Evolutionary conservation across 352 stramenopile species (phyloP).

Genomic region (Phytopythium oedochilum): DNA sequence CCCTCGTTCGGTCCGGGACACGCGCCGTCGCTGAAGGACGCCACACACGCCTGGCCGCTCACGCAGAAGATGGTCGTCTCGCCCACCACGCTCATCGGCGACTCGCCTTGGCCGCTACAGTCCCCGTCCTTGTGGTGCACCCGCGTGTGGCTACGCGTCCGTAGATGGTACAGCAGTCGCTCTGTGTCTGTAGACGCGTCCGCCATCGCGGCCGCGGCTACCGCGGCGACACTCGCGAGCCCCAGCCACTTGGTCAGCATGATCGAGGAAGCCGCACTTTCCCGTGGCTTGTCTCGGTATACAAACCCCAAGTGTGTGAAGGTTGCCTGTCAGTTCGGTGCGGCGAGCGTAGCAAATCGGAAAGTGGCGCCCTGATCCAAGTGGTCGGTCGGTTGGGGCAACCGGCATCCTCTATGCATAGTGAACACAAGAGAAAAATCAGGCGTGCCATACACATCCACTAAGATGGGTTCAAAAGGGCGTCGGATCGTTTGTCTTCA

Average conservation of each 20-base stretch:
- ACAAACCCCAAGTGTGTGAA: background rate
- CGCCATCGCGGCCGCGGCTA: background rate
- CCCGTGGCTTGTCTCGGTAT: background rate
- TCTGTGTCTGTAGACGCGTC: background rate
- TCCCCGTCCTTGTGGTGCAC: conserved; percentile 1
- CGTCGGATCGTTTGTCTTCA: background rate
- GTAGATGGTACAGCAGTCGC: background rate
- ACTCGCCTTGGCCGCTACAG: conserved; percentile 1
- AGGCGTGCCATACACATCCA: background rate
- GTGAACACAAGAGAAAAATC: background rate
- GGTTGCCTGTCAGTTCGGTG: too few relatives aligned
- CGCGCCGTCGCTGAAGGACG: conserved; percentile 8
- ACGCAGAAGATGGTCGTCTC: conserved; percentile 12
- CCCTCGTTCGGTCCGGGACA: conserved; percentile 8
- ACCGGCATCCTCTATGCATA: background rate
- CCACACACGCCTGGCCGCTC: conserved; percentile 9
- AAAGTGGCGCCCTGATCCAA: too few relatives aligned
- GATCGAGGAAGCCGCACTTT: background rate
- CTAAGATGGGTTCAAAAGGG: background rate
- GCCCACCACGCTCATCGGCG: conserved; percentile 16
- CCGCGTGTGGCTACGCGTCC: background rate
- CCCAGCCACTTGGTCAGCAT: conserved; percentile 3
- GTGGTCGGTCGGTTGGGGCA: too few relatives aligned
- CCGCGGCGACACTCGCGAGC: background rate
- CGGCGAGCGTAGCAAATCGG: too few relatives aligned